Conservation (phyloP, 2,329 filamentous ascomycete species). For the Pestalotiopsis sp. region DNA sequence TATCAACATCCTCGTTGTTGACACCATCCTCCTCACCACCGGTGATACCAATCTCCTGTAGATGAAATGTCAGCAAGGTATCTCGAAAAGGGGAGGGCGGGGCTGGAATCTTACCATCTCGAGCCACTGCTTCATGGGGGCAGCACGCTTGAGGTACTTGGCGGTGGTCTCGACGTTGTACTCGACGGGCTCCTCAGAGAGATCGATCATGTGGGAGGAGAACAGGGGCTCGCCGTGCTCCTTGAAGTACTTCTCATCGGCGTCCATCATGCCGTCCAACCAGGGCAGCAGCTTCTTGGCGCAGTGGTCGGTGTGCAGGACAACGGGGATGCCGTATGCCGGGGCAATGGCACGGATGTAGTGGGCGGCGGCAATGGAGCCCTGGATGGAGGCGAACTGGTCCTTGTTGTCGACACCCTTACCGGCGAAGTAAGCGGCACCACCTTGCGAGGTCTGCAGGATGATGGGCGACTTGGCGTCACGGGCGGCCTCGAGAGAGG, state of each 20-base stretch:
- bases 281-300: slow-evolving; percentile 99
- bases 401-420: slow-evolving; percentile 81
- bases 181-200: slow-evolving; percentile 87
- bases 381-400: slow-evolving; percentile 87
- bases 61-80: background rate
- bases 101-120: slow-evolving; percentile 76
- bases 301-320: slow-evolving; percentile 98
- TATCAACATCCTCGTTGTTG: slow-evolving; percentile 98
- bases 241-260: slow-evolving; percentile 96
- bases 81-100: background rate
- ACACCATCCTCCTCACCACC: slow-evolving; percentile 98
- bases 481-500: slow-evolving; percentile 90
- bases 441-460: slow-evolving; percentile 91
- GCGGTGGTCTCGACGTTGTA: slow-evolving; percentile 92
- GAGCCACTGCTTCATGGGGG: slow-evolving; percentile 97
- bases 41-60: slow-evolving; percentile 82
- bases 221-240: slow-evolving; percentile 88
- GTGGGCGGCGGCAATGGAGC: slow-evolving; percentile 86
- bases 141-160: slow-evolving; percentile 89
- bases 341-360: slow-evolving; percentile 90
- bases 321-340: slow-evolving; percentile 83
- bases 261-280: slow-evolving; percentile 94
- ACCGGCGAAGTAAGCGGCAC: slow-evolving; percentile 89
- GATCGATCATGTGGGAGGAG: slow-evolving; percentile 97
- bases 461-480: slow-evolving; percentile 91